Base-by-base conservation (phyloP, 305 asterid genomes). In the Ilex paraguariensis region DNA sequence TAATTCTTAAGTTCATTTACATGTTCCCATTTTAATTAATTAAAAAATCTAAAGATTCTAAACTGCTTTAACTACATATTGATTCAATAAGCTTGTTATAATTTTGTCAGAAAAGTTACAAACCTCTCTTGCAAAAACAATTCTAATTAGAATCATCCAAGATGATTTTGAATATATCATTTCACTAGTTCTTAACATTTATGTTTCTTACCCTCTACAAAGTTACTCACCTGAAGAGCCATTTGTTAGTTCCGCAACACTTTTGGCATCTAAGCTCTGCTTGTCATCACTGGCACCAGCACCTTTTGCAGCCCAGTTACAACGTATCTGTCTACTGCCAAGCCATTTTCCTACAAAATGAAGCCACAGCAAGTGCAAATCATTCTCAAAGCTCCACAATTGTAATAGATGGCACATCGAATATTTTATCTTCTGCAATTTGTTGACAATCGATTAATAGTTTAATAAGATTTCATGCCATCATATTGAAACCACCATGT, bases 291-390 rank as follows among this genome's bases (percentile, higher is more conserved):
- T 79, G 67, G 70, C 64, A 64, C 76, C 85, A 72, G 95, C 98
- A 80, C 96, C 95, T 77, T 91, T 88, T 33, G 96, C 63, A 16
- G 96, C 98, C 96, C 98, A 91, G 82, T 91, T 91, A 76, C 98
- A 91, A 48, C 96, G 93, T 54, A 91, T 91, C 85, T 91, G 95
- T 73, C 98, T 82, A 77, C 90, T 91, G 60, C 98, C 98, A 65
- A 88, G 87, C 95, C 96, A 91, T 79, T 91, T 88, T 54, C 96
- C 95, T 91, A 76, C n/a, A 46, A 6, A 14, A 54, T 28, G n/a
- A 54, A 14, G 57, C 31, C 42, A 36, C 7, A 36, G 9, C 42
- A 36, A 54, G 12, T 15, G 2, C 2, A 15, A 54, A 54, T 12
- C 7, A 11, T 14, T 9, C 1, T 6, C 32, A 14, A 14, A 3